Base-by-base conservation (phyloP, 1,139 yeast genomes). In the Kodamaea derodonti region DNA sequence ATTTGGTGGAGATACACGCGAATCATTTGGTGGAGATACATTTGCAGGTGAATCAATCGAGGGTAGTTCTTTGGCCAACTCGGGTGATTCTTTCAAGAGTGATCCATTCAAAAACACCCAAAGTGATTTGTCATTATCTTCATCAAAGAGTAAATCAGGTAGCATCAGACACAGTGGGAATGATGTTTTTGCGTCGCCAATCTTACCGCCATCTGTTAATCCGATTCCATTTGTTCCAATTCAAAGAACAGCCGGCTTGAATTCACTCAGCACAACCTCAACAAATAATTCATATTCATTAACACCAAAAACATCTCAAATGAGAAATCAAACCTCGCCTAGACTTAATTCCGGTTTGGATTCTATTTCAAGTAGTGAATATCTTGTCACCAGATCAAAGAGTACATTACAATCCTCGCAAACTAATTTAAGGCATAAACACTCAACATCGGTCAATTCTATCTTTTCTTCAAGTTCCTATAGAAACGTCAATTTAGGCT, bases 381-480 rank as follows among this genome's bases (percentile, higher is more conserved):
- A 37, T 27, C 27, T 29, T 7, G 24, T 37, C 16, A 28, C 41
- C 9, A 31, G 46, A 25, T 14, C 43, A 24, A 42, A 41, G 22
- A 40, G 28, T 12, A 14, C 12, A 27, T 27, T 11, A 10, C 13
- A 6, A 11, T 17, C 15, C 10, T 25, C 39, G 8, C 24, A 20
- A 12, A 15, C 36, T 17, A 20, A 31, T 24, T 13, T 27, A 24
- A 25, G 25, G 20, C 65, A 57, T 37, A 43, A 60, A 14, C 56
- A 56, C 30, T 51, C 62, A 4, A 49, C 61, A 22, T 67, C 73
- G 3, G 51, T 66, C 10, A 59, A 69, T 37, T 68, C 74, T 1
- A 49, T 66, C 11, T 49, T 55, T 45, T 63, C 71, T 30, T 43
- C 65, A 3, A 52, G 47, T 25, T 66, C 73, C 0, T 54, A 52